Evolutionary conservation across 1,284 basidiomycete species (phyloP).

Genomic region (Volvariella surrecta): DNA sequence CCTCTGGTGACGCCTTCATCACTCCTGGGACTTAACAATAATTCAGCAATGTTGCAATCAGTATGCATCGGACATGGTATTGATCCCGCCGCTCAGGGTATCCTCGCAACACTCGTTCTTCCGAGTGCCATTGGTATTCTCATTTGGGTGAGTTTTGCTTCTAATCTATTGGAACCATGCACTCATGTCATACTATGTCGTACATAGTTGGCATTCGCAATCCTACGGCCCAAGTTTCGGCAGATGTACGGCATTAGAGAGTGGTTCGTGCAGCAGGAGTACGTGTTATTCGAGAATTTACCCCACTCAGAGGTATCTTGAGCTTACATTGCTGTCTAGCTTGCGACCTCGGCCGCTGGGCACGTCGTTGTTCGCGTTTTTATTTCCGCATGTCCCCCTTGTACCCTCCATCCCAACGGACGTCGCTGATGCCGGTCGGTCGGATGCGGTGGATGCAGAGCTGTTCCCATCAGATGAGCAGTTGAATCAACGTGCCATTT

Average conservation of each 20-base stretch:
- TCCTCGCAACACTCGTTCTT: conserved; percentile 49
- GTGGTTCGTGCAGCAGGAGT: conserved; percentile 69
- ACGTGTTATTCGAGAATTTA: conserved; percentile 20
- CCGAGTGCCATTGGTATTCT: conserved; percentile 48
- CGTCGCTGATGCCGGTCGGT: conserved; percentile 44
- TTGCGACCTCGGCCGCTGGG: conserved; percentile 55
- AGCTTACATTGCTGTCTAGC: conserved; percentile 25
- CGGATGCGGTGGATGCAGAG: conserved; percentile 36
- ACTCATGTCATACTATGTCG: conserved; percentile 10
- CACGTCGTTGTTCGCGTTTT: conserved; percentile 52
- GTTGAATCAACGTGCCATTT: conserved; percentile 58
- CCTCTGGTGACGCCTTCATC: conserved; percentile 11
- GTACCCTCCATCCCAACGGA: conserved; percentile 50
- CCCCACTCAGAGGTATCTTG: conserved; percentile 3
- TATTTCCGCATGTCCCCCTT: conserved; percentile 60
- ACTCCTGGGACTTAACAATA: conserved; percentile 8
- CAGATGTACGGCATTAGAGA: conserved; percentile 64
- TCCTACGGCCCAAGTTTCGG: conserved; percentile 56
- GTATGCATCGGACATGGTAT: conserved; percentile 59
- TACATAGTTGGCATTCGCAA: conserved; percentile 52
- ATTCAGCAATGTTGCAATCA: conserved; percentile 20
- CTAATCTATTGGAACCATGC: too few relatives aligned
- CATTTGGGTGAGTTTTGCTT: conserved; percentile 49
- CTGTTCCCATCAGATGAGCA: conserved; percentile 68
- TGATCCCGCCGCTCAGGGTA: conserved; percentile 55